Conservation (phyloP, 1,139 yeast species). For the Yamadazyma siamensis region DNA sequence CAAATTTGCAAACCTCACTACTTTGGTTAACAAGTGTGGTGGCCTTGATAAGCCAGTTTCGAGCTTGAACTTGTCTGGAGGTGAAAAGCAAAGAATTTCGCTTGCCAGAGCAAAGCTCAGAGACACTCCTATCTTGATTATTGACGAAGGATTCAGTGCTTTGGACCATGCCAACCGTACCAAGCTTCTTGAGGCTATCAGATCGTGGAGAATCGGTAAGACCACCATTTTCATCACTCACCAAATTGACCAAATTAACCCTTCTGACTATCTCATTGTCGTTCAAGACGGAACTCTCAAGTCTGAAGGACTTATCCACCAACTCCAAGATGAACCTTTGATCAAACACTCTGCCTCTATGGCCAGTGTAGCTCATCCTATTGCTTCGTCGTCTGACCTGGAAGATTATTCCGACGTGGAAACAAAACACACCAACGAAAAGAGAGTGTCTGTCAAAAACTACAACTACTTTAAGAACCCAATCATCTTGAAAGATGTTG, state of each 20-base stretch:
- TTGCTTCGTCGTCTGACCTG: neutral
- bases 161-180: conserved; percentile 54
- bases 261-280: conserved; percentile 52
- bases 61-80: conserved; percentile 72
- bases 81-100: conserved; percentile 80
- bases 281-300: conserved; percentile 57
- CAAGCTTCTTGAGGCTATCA: conserved; percentile 45
- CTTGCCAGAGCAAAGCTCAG: conserved; percentile 78
- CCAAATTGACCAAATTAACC: conserved; percentile 54
- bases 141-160: conserved; percentile 87
- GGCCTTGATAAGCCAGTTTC: conserved; percentile 57
- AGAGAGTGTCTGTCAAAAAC: conserved; percentile 5
- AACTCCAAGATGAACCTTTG: conserved; percentile 13
- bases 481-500: conserved; percentile 19
- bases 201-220: conserved; percentile 59
- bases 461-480: conserved; percentile 24
- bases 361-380: neutral
- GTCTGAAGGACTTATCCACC: conserved; percentile 20
- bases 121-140: conserved; percentile 67
- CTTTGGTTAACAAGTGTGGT: conserved; percentile 45
- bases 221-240: conserved; percentile 85
- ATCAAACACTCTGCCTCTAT: conserved; percentile 10
- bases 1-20: conserved; percentile 47
- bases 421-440: conserved; percentile 1
- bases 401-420: conserved; percentile 5